Percentiles rank a stretch among this genome's conserved stretches.
These are phyloP conservation scores for Barnettozyma siamensis DNA, from an alignment of 805 yeast species.

Conservation along the genomic window DNA sequence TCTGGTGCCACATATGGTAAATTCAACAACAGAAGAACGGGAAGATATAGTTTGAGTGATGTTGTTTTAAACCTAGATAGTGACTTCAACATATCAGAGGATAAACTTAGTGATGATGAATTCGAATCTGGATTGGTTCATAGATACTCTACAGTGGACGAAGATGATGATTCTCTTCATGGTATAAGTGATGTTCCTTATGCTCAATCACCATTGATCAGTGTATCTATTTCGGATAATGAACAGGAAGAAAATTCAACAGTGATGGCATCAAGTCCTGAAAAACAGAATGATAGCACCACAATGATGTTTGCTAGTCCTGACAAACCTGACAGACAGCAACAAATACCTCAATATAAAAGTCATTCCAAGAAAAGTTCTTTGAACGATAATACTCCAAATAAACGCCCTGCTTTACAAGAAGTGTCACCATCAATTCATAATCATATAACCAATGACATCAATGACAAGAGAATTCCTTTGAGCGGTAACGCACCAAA, in stretches of 20 bases:
- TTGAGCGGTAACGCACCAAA: constrained; percentile 13
- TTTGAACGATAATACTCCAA: constrained; percentile 4
- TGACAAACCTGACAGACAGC: constrained; percentile 9
- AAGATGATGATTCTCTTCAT: constrained; percentile 8
- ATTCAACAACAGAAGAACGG: constrained; percentile 20
- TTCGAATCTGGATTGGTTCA: constrained; percentile 5
- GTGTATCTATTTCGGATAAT: constrained; percentile 22
- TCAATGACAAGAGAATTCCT: constrained; percentile 23
- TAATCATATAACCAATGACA: constrained; percentile 9
- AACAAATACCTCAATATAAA: neutral
- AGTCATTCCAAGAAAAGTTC: neutral
- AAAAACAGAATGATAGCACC: constrained; percentile 1
- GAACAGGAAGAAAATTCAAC: constrained; percentile 16
- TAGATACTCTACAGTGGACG: neutral
- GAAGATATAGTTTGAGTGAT: constrained; percentile 21
- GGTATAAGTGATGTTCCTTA: constrained; percentile 20
- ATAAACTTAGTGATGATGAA: constrained; percentile 21
- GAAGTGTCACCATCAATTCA: constrained; percentile 17
- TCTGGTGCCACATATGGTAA: constrained; percentile 20
- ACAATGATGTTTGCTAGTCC: constrained; percentile 12
- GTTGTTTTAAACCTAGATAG: constrained; percentile 17
- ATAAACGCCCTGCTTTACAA: constrained; percentile 10
- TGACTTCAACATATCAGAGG: constrained; percentile 23
- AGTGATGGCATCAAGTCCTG: constrained; percentile 13
- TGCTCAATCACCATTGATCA: constrained; percentile 16